Evolutionary conservation across 208 protist species (phyloP), one percentile per base, ranked within the genome.

Genomic region (Trypanosoma boissoni): DNA sequence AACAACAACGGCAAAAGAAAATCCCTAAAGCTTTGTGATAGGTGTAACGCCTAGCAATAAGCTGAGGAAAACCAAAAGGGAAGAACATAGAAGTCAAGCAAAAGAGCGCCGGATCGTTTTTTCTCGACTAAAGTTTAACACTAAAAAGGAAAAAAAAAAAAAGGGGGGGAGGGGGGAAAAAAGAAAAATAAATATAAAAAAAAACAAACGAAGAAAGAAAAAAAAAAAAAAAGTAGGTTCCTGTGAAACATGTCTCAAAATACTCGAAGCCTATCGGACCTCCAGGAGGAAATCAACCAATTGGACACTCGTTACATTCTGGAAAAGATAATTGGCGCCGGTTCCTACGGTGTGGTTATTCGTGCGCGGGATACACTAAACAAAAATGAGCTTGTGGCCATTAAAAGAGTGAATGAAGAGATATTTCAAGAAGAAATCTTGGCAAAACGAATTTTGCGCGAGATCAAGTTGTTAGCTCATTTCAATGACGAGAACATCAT

Each of bases 401-500:
- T 98, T 51, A 98, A 98, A 76, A 88, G 95, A 36, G 88, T 98
- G 27, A 95, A 95, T 65, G 95, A 97, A 77, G 93, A 96, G 45
- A 97, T 97, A 24, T 98, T 98, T 67, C 83, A 92, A 16, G 91
- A 97, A 59, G 70, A 85, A 9, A 86, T 89, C 31, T 68, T 97
- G 54, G 86, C 92, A 23, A 97, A 96, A 78, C 86, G 96, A 24
- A 96, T 97, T 39, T 73, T 98, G 45, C 90, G 96, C 9, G 96
- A 98, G 76, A 96, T 98, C 54, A 97, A 97, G 70, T 76, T 98
- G 26, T 75, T 98, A 37, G 58, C 74, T 24, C 79, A 93, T 76
- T 95, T 96, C 64, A 45, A 93, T 58, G 80, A 96, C 66, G 88
- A 96, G 32, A 97, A 97, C 68, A 94, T 96, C 28, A 89, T 96